phyloP scores from a whole-genome alignment of 2,329 filamentous ascomycete species.

The Elsinoe ampelina region DNA sequence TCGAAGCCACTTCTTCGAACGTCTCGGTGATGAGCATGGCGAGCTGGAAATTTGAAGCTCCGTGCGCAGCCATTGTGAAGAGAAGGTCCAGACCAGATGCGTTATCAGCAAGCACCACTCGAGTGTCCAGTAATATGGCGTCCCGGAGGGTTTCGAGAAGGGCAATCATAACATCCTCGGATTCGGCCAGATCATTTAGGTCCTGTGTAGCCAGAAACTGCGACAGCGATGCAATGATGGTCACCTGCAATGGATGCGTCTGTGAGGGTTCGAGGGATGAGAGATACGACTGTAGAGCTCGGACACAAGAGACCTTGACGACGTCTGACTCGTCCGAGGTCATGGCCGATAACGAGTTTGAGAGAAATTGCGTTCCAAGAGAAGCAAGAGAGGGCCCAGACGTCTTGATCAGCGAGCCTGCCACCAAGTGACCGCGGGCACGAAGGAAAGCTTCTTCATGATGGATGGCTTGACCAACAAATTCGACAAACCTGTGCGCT shows the following conservation, averaged over 20 bases:
- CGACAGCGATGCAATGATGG: conserved; percentile 52
- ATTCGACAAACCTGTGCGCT: conserved; percentile 65
- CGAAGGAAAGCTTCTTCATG: conserved; percentile 66
- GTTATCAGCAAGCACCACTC: conserved; percentile 56
- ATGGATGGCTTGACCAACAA: conserved; percentile 69
- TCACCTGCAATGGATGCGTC: conserved; percentile 50
- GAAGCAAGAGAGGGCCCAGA: conserved; percentile 47
- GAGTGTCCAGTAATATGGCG: conserved; percentile 69
- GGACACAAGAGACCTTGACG: conserved; percentile 85
- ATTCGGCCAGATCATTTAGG: conserved; percentile 71
- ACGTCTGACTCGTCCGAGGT: conserved; percentile 70
- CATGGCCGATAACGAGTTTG: conserved; percentile 66
- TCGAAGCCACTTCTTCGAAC: conserved; percentile 76
- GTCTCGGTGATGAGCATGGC: conserved; percentile 80
- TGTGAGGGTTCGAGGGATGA: conserved; percentile 42
- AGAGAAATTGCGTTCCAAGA: conserved; percentile 55
- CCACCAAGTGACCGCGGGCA: conserved; percentile 78
- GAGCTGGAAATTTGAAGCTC: conserved; percentile 83
- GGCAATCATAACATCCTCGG: conserved; percentile 85
- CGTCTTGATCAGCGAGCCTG: conserved; percentile 66
- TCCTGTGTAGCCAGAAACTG: conserved; percentile 74
- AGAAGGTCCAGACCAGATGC: conserved; percentile 72
- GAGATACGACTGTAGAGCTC: conserved; percentile 64
- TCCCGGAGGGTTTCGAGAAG: conserved; percentile 78
- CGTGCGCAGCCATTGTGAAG: conserved; percentile 81